Percentiles rank a stretch among this genome's conserved stretches.
These are phyloP conservation scores for Allantophomopsis lycopodina DNA, from an alignment of 2,329 filamentous ascomycete species.

Conservation along the genomic window DNA sequence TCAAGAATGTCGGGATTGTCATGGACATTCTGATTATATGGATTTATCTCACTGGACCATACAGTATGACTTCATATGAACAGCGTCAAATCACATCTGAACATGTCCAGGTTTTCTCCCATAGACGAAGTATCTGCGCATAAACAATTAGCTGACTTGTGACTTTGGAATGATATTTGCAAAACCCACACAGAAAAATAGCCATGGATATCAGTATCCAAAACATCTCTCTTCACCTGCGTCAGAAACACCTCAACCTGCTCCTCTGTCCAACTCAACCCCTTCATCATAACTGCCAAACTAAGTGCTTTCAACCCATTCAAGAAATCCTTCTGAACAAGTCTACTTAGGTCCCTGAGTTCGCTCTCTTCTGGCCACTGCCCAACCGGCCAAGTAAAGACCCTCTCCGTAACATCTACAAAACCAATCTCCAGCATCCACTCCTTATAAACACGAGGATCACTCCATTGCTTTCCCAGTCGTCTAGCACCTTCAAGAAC, in stretches of 20 bases:
- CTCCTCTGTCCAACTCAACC: slow-evolving; percentile 22
- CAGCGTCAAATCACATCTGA: too few relatives aligned
- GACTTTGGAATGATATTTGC: neutral
- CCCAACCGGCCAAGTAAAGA: slow-evolving; percentile 35
- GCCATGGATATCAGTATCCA: slow-evolving; percentile 21
- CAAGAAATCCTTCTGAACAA: slow-evolving; percentile 9
- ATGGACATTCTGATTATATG: too few relatives aligned
- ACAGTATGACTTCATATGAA: too few relatives aligned
- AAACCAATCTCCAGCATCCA: slow-evolving; percentile 38
- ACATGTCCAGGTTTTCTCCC: neutral
- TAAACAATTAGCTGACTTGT: neutral
- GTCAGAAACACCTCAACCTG: slow-evolving; percentile 23
- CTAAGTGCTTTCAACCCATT: slow-evolving; percentile 11
- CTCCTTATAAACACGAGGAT: slow-evolving; percentile 15
- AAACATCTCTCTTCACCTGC: slow-evolving; percentile 22
- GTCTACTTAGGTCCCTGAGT: slow-evolving; percentile 33
- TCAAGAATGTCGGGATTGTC: too few relatives aligned
- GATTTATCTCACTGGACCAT: too few relatives aligned
- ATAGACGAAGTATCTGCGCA: neutral
- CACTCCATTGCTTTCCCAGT: slow-evolving; percentile 6
- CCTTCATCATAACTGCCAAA: slow-evolving; percentile 21
- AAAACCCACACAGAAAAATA: slow-evolving; percentile 16
- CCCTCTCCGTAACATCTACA: slow-evolving; percentile 30
- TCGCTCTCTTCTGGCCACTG: slow-evolving; percentile 35
- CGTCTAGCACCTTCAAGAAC: slow-evolving; percentile 5